Conservation (phyloP, 2,329 filamentous ascomycete genomes). For the Penicillium sp. region DNA sequence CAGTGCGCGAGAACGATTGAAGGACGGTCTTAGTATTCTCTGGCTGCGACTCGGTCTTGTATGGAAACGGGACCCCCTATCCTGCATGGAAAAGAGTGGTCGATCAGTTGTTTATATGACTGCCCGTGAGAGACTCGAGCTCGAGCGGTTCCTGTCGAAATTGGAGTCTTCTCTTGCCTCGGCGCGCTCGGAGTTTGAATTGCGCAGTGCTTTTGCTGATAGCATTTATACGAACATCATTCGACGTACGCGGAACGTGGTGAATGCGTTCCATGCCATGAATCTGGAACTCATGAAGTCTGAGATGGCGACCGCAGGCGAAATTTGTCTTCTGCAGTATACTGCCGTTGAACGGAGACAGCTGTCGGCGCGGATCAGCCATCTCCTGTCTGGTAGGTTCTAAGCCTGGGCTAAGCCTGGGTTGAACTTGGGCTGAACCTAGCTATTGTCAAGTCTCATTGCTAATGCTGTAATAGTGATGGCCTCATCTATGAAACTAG, state of each 20-base stretch:
- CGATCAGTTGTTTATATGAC: slow-evolving; percentile 74
- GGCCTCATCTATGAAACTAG: slow-evolving; percentile 89
- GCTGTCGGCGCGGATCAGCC: slow-evolving; percentile 86
- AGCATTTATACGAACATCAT: slow-evolving; percentile 75
- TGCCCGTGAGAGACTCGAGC: slow-evolving; percentile 81
- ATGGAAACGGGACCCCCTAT: slow-evolving; percentile 91
- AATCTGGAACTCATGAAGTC: slow-evolving; percentile 88
- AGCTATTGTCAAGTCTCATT: not conserved
- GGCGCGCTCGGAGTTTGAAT: slow-evolving; percentile 83
- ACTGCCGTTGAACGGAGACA: slow-evolving; percentile 79
- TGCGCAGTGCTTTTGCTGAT: slow-evolving; percentile 83
- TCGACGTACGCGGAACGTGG: slow-evolving; percentile 77
- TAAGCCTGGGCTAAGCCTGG: no score
- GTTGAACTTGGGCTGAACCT: no score
- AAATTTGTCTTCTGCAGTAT: slow-evolving; percentile 77
- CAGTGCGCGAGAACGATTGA: slow-evolving; percentile 83
- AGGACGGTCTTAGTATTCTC: slow-evolving; percentile 84
- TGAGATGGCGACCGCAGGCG: slow-evolving; percentile 73
- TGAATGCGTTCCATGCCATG: slow-evolving; percentile 96
- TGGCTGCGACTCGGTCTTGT: slow-evolving; percentile 95
- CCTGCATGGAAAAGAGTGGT: slow-evolving; percentile 67
- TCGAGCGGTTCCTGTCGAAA: slow-evolving; percentile 77
- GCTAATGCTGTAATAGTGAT: slow-evolving; percentile 67
- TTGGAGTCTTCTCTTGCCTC: slow-evolving; percentile 74
- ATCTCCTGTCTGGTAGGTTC: slow-evolving; percentile 67